Percentiles rank a stretch among this genome's conserved stretches.
Evolutionary conservation across 495 filamentous ascomycete species (phyloP).

Genomic region (Copromyces sp.): DNA sequence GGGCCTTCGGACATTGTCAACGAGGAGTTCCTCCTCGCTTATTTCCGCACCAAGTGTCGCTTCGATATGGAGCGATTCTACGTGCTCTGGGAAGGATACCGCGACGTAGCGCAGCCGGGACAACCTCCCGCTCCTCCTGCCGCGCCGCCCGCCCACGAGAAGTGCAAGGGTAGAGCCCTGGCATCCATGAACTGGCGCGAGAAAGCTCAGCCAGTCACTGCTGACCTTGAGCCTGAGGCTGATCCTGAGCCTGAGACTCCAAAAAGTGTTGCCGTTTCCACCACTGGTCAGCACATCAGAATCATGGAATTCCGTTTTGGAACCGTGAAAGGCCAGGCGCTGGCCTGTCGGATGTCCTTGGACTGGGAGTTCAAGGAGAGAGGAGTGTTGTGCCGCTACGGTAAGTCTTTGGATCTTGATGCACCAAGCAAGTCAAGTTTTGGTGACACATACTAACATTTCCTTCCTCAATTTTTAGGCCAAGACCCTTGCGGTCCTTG

Average conservation of each 20-base stretch:
- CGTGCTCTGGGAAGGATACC: background rate
- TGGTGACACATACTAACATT: background rate
- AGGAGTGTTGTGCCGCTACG: slow-evolving; percentile 16
- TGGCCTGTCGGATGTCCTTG: slow-evolving; percentile 27
- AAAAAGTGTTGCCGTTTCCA: background rate
- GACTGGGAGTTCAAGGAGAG: slow-evolving; percentile 19
- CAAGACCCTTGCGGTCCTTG: background rate
- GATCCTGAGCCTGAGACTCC: background rate
- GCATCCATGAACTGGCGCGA: background rate
- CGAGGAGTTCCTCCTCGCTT: slow-evolving; percentile 7
- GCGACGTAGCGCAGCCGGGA: background rate
- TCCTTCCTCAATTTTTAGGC: background rate
- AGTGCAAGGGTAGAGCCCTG: background rate
- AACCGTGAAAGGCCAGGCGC: slow-evolving; percentile 33
- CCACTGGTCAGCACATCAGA: too few species aligned
- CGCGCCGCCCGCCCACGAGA: background rate
- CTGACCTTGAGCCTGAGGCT: background rate
- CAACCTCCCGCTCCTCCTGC: background rate
- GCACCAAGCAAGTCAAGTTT: too few species aligned
- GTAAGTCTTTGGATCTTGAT: too few species aligned
- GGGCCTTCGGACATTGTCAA: slow-evolving; percentile 6
- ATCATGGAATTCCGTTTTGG: slow-evolving; percentile 15
- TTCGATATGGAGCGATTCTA: slow-evolving; percentile 11
- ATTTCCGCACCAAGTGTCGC: slow-evolving; percentile 13
- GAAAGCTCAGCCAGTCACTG: accelerated